Evolutionary conservation across 2,329 filamentous ascomycete genomes (phyloP).

Genomic region (Chrysoporthe puriensis): DNA sequence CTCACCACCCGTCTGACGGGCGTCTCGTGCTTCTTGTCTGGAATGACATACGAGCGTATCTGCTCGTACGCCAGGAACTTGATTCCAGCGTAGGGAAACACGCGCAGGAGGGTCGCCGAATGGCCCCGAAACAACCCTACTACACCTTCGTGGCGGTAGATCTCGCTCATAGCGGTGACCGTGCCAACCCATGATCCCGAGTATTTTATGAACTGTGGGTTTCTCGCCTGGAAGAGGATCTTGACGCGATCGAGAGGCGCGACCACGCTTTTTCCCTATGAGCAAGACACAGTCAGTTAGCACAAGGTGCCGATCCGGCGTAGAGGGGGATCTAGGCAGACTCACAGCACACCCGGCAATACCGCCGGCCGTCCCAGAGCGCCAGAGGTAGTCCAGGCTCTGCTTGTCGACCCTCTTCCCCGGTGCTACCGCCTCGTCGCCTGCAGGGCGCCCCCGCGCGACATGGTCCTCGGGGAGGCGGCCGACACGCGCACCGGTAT

Average conservation of each 20-base stretch:
- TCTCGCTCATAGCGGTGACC: conserved; percentile 79
- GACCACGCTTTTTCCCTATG: conserved; percentile 89
- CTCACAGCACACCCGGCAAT: conserved; percentile 89
- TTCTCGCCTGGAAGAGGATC: conserved; percentile 96
- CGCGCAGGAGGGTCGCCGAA: conserved; percentile 88
- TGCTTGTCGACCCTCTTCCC: conserved; percentile 64
- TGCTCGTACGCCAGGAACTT: conserved; percentile 99
- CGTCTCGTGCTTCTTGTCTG: conserved; percentile 74
- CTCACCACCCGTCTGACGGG: conserved; percentile 73
- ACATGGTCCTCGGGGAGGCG: conserved; percentile 38
- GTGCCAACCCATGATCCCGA: conserved; percentile 86
- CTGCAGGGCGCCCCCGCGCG: conserved; percentile 50
- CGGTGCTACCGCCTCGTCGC: conserved; percentile 54
- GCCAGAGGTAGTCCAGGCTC: conserved; percentile 81
- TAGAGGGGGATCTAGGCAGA: conserved; percentile 29
- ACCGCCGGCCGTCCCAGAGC: conserved; percentile 85
- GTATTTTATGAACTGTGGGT: conserved; percentile 92
- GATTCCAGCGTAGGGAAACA: conserved; percentile 96
- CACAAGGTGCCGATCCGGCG: no score
- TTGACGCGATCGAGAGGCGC: conserved; percentile 97
- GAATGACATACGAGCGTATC: conserved; percentile 80
- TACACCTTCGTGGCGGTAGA: conserved; percentile 74
- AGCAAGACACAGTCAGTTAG: conserved; percentile 27
- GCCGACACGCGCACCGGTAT: conserved; percentile 34
- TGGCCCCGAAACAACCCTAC: conserved; percentile 88